phyloP scores from a whole-genome alignment of 306 rosid genomes.

The Hippophae tibetana region DNA sequence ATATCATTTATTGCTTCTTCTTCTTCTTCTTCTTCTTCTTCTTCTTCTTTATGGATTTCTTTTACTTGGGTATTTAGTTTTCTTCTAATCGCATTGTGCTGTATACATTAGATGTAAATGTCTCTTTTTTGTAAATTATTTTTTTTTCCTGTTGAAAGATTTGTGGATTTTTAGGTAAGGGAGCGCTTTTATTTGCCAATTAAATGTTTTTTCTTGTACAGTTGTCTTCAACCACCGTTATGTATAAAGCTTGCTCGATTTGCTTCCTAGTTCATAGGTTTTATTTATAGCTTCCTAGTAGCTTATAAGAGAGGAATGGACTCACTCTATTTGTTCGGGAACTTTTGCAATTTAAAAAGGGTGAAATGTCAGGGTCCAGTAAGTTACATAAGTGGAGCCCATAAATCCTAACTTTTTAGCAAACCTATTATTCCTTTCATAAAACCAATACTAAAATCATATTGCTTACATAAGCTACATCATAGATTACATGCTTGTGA shows the following conservation, averaged over 20 bases:
- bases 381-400: too few relatives aligned
- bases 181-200: background rate
- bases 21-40: too few relatives aligned
- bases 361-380: too few relatives aligned
- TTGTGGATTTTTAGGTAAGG: background rate
- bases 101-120: background rate
- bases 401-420: too few relatives aligned
- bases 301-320: too few relatives aligned
- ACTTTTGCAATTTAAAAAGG: too few relatives aligned
- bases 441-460: too few relatives aligned
- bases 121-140: background rate
- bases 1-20: background rate
- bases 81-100: background rate
- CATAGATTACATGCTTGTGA: too few relatives aligned
- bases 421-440: too few relatives aligned
- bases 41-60: background rate
- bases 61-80: slow-evolving; percentile 1
- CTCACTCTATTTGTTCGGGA: too few relatives aligned
- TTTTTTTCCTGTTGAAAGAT: background rate
- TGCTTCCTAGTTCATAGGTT: background rate
- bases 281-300: too few relatives aligned
- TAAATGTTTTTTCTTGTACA: background rate
- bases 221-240: background rate
- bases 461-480: too few relatives aligned
- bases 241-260: slow-evolving; percentile 1